A percentile compares a stretch with the other conserved stretches of the same genome.
These are phyloP conservation scores for Chaetomiaceae sp. DNA, from an alignment of 2,329 filamentous ascomycete genomes.

Conservation along the genomic window DNA sequence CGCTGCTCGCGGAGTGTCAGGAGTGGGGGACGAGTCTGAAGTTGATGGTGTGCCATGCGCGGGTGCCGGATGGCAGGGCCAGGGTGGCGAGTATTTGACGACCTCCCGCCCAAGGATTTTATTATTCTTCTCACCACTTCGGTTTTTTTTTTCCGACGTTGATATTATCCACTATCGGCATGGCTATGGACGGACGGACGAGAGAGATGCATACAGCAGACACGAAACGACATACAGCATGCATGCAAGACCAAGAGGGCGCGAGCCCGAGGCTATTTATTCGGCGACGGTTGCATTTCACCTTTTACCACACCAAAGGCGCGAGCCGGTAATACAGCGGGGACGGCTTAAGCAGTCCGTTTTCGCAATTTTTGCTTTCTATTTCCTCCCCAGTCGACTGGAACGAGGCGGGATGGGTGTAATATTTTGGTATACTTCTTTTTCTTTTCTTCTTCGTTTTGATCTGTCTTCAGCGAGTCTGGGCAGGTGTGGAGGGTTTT, in stretches of 20 bases:
- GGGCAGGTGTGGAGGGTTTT: slow-evolving; percentile 3
- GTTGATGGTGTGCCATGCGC: slow-evolving; percentile 85
- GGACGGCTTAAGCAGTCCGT: neutral
- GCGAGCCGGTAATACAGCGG: slow-evolving; percentile 19
- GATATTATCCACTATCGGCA: too few relatives aligned
- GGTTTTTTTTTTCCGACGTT: neutral
- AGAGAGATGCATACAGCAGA: neutral
- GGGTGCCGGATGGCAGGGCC: slow-evolving; percentile 60
- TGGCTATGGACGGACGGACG: neutral
- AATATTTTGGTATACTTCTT: slow-evolving; percentile 5
- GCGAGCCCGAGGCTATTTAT: slow-evolving; percentile 17
- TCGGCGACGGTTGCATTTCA: neutral
- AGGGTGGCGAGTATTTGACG: slow-evolving; percentile 46
- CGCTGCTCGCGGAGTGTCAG: slow-evolving; percentile 78
- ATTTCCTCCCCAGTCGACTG: slow-evolving; percentile 15
- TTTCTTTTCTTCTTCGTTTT: slow-evolving; percentile 4
- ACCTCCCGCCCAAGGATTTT: too few relatives aligned
- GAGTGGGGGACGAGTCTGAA: slow-evolving; percentile 82
- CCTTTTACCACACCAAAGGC: slow-evolving; percentile 1
- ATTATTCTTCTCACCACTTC: neutral
- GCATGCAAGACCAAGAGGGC: slow-evolving; percentile 22
- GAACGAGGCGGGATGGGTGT: slow-evolving; percentile 14
- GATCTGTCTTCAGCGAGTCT: neutral
- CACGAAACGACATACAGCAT: neutral
- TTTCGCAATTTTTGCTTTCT: slow-evolving; percentile 2